Percentiles rank a stretch among this genome's conserved stretches.
Evolutionary conservation across 1,139 yeast species (phyloP).

Genomic region (Maudiozyma humilis): DNA sequence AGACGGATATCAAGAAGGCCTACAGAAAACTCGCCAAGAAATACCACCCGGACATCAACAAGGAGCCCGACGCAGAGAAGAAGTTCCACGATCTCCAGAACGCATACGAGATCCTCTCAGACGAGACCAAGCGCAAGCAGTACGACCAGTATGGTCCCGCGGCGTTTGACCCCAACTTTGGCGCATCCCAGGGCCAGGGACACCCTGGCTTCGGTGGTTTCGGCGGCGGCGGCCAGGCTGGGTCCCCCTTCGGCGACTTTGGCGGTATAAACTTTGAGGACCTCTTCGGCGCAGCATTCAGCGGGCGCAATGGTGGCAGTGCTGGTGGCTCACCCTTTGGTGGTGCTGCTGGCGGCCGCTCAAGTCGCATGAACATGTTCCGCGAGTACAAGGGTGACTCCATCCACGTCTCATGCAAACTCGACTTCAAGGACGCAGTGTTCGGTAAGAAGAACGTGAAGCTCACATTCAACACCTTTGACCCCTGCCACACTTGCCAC

Average conservation of each 20-base stretch:
- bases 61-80: constrained; percentile 79
- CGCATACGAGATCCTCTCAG: constrained; percentile 85
- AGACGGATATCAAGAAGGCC: constrained; percentile 86
- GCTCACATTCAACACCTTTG: constrained; percentile 67
- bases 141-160: constrained; percentile 88
- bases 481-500: constrained; percentile 67
- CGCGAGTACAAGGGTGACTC: constrained; percentile 83
- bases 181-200: constrained; percentile 36
- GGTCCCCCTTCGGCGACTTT: constrained; percentile 41
- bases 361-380: constrained; percentile 34
- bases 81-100: constrained; percentile 89
- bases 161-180: constrained; percentile 62
- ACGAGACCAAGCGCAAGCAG: constrained; percentile 78
- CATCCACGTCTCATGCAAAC: constrained; percentile 66
- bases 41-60: constrained; percentile 93
- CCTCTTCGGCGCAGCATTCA: constrained; percentile 71
- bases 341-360: not conserved
- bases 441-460: constrained; percentile 60
- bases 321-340: constrained; percentile 22
- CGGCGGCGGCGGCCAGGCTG: constrained; percentile 32
- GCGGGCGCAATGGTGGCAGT: constrained; percentile 36
- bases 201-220: constrained; percentile 46
- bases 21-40: constrained; percentile 89
- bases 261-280: constrained; percentile 70
- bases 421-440: constrained; percentile 79